A percentile compares a stretch with the other conserved stretches of the same genome.
phyloP scores from a whole-genome alignment of 352 stramenopile species.

The Discostella stelligera region DNA sequence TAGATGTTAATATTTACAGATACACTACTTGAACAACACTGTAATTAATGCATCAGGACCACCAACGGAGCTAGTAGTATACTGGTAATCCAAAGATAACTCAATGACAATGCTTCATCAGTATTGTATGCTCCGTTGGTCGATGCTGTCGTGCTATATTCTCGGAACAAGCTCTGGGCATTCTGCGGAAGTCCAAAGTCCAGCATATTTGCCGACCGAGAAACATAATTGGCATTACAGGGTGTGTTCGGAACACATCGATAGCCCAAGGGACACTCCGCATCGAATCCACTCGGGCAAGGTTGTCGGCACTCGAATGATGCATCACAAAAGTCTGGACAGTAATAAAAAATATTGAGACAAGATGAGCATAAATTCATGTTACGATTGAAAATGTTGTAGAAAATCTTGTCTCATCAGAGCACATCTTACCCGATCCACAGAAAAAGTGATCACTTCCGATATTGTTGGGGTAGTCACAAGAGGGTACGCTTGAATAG shows the following conservation, averaged over 20 bases:
- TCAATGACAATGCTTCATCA: not conserved
- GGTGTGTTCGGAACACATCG: constrained; percentile 40
- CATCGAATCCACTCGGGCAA: constrained; percentile 32
- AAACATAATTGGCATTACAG: constrained; percentile 20
- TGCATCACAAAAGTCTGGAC: constrained; percentile 42
- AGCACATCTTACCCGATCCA: constrained; percentile 21
- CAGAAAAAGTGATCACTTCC: constrained; percentile 47
- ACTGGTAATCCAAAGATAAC: not conserved
- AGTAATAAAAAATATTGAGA: not conserved
- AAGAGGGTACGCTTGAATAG: constrained; percentile 14
- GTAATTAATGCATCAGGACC: not conserved
- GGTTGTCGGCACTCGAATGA: constrained; percentile 26
- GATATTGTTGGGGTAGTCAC: constrained; percentile 13
- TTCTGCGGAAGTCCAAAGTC: constrained; percentile 22
- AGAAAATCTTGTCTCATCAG: not conserved
- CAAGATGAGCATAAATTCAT: not conserved
- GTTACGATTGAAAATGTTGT: not conserved
- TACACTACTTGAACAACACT: not conserved
- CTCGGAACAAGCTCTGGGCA: not conserved
- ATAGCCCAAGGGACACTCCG: constrained; percentile 27
- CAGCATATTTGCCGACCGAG: not conserved
- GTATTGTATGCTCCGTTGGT: not conserved
- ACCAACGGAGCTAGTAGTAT: not conserved
- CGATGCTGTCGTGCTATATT: constrained; percentile 1
- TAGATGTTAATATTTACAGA: not conserved